Evolutionary conservation across 1,284 basidiomycete species (phyloP).

Genomic region (Marasmius sp.): DNA sequence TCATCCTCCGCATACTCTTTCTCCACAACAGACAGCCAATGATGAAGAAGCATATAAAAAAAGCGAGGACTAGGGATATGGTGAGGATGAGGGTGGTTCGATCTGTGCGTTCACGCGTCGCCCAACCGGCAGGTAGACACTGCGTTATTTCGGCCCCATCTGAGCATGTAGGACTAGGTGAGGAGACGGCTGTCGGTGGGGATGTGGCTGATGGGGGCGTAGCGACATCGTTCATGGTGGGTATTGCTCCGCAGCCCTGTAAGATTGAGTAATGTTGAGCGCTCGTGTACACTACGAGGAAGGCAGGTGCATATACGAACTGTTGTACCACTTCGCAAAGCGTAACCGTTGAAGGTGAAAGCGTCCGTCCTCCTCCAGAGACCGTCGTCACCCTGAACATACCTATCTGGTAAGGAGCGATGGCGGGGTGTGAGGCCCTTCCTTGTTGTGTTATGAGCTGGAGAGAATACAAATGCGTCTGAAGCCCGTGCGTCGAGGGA

Average conservation of each 20-base stretch:
- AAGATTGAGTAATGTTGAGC: not conserved
- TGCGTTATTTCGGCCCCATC: slow-evolving; percentile 28
- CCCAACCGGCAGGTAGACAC: slow-evolving; percentile 62
- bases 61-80: slow-evolving; percentile 59
- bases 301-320: slow-evolving; percentile 28
- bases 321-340: slow-evolving; percentile 37
- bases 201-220: slow-evolving; percentile 17
- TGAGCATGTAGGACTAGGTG: slow-evolving; percentile 4
- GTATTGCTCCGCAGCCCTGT: slow-evolving; percentile 13
- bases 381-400: slow-evolving; percentile 53
- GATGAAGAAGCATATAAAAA: slow-evolving; percentile 56
- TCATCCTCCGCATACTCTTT: slow-evolving; percentile 40
- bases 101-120: slow-evolving; percentile 23
- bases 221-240: slow-evolving; percentile 32
- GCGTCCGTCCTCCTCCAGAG: slow-evolving; percentile 56
- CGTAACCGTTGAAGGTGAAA: slow-evolving; percentile 65
- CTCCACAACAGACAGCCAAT: slow-evolving; percentile 60
- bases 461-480: slow-evolving; percentile 6
- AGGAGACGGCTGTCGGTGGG: slow-evolving; percentile 13
- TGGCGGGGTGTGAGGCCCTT: not conserved
- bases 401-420: slow-evolving; percentile 53
- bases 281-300: slow-evolving; percentile 7
- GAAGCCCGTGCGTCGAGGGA: slow-evolving; percentile 31
- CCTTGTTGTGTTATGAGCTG: not conserved
- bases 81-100: slow-evolving; percentile 54